These are phyloP conservation scores for Tephrocybe sp. DNA, from an alignment of 768 basidiomycete genomes.

Conservation along the genomic window DNA sequence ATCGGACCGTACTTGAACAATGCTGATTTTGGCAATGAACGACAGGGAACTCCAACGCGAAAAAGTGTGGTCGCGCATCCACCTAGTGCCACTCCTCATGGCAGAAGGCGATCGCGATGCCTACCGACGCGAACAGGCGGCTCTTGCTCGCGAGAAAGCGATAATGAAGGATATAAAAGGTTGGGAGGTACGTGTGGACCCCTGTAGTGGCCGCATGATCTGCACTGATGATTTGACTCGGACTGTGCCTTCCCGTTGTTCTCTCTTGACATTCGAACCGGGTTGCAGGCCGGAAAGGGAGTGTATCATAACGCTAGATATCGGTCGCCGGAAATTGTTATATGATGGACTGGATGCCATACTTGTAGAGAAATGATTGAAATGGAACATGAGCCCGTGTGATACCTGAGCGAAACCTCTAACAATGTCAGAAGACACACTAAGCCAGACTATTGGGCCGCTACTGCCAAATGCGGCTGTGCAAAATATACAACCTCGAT, in stretches of 20 bases:
- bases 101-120: slow-evolving; percentile 93
- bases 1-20: slow-evolving; percentile 44
- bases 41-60: slow-evolving; percentile 91
- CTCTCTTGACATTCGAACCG: slow-evolving; percentile 15
- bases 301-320: slow-evolving; percentile 83
- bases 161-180: slow-evolving; percentile 94
- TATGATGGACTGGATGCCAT: slow-evolving; percentile 23
- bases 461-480: background rate
- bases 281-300: slow-evolving; percentile 73
- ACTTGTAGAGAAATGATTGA: background rate
- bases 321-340: slow-evolving; percentile 42
- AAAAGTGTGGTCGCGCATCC: slow-evolving; percentile 93
- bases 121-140: slow-evolving; percentile 80
- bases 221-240: slow-evolving; percentile 19
- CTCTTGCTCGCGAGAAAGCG: slow-evolving; percentile 73
- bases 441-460: slow-evolving; percentile 7
- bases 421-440: slow-evolving; percentile 7
- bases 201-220: slow-evolving; percentile 17
- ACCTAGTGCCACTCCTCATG: slow-evolving; percentile 87
- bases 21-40: slow-evolving; percentile 44
- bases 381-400: slow-evolving; percentile 4
- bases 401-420: background rate
- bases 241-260: slow-evolving; percentile 23
- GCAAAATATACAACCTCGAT: background rate
- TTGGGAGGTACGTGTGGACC: slow-evolving; percentile 79